Percentiles rank a stretch among this genome's conserved stretches.
Conservation (phyloP, 1,139 yeast species). For the Kazachstania sp. region DNA sequence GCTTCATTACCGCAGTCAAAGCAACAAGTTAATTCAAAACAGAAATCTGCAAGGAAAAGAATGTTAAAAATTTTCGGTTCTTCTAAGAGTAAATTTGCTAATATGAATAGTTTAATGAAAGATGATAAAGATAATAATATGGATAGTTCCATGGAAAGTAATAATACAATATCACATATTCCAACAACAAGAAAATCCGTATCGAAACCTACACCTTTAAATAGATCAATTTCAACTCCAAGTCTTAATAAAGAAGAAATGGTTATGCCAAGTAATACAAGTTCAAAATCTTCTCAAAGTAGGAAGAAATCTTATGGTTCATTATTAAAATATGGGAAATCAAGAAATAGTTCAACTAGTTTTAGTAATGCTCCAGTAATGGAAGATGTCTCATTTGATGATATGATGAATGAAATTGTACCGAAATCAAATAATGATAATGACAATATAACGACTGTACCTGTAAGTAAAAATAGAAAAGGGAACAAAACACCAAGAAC, state of each 20-base stretch:
- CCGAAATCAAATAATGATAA: constrained; percentile 14
- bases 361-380: neutral
- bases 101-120: neutral
- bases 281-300: constrained; percentile 2
- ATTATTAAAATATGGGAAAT: constrained; percentile 14
- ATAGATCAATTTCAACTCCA: constrained; percentile 8
- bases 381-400: neutral
- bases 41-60: constrained; percentile 23
- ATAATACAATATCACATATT: neutral
- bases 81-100: constrained; percentile 7
- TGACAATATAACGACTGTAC: constrained; percentile 10
- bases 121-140: neutral
- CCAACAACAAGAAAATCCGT: neutral
- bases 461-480: constrained; percentile 1
- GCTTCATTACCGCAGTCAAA: constrained; percentile 1
- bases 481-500: neutral
- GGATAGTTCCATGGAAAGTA: neutral
- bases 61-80: constrained; percentile 29
- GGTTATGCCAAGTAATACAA: constrained; percentile 5
- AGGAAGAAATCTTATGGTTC: constrained; percentile 22
- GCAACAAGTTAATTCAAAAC: constrained; percentile 1
- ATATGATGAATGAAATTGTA: constrained; percentile 15
- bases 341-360: neutral
- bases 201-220: constrained; percentile 1
- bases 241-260: constrained; percentile 3